Evolutionary conservation across 768 basidiomycete species (phyloP), one percentile per base, ranked within the genome.

Genomic region (Termitomyces sp.): DNA sequence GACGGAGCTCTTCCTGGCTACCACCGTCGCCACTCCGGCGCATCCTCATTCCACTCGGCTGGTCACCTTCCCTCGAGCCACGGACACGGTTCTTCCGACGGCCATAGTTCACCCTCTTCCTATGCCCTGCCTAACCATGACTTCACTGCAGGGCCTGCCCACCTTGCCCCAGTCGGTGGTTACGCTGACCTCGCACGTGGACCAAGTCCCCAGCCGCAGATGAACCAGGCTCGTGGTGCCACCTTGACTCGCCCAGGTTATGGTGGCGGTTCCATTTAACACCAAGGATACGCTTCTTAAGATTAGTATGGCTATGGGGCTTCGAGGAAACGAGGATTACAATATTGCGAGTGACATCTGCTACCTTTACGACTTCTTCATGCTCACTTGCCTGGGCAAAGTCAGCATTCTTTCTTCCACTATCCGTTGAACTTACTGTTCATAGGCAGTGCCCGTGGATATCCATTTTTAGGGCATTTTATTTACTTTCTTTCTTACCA

Each of bases 111-210:
- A 35, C 67, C 68, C 44, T 30, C 61, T 43, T 71, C 81, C 52
- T 70, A 73, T 57, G 78, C 79, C 47, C 67, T 88, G 47, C 86
- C 84, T 42, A 81, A 90, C 18, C 89, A 91, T 66, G 90, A 92
- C 69, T 90, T 90, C 69, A 89, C 88, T 35, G 79, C 87, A 54
- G 84, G 83, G 26, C 67, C 84, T 26, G 61, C 77, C 16, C 66
- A 73, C 51, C 76, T 86, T 46, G 83, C 85, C 14, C 83, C 88
- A 26, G 83, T 88, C 56, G 90, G 88, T 57, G 89, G 88, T 22
- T 93, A 93, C 65, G 91, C 89, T 48, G 89, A 92, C 68, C 79
- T 92, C 48, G 80, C 88, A 56, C 87, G 90, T 60, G 90, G 88
- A 33, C 76, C 85, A 9, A 88, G 83, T 71, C 83, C 86, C 18